phyloP scores from a whole-genome alignment of 2,329 filamentous ascomycete species.

The Ophioceras dolichostomum region DNA sequence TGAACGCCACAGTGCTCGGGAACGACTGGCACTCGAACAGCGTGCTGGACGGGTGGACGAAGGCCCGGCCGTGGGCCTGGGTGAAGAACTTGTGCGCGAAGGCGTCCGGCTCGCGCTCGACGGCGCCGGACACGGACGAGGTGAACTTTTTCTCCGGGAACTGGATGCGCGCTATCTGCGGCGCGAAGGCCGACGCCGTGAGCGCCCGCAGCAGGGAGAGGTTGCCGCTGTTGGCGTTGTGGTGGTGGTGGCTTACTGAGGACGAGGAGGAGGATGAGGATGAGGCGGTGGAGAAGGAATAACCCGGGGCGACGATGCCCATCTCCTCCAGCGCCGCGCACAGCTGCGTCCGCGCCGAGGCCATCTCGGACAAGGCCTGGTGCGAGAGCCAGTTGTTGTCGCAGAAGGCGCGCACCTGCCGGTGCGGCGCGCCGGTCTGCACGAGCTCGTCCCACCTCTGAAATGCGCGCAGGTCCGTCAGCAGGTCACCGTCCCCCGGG shows the following conservation, averaged over 20 bases:
- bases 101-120: constrained; percentile 88
- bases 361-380: constrained; percentile 77
- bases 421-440: constrained; percentile 38
- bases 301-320: constrained; percentile 50
- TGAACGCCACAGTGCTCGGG: constrained; percentile 59
- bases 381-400: constrained; percentile 73
- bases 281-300: constrained; percentile 6
- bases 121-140: constrained; percentile 72
- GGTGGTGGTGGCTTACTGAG: constrained; percentile 16
- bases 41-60: constrained; percentile 81
- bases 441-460: constrained; percentile 67
- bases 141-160: constrained; percentile 96
- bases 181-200: constrained; percentile 62
- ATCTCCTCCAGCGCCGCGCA: constrained; percentile 76
- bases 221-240: constrained; percentile 12
- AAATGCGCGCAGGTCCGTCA: constrained; percentile 78
- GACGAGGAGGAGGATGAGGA: neutral
- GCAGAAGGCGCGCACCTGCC: constrained; percentile 65
- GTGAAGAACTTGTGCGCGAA: constrained; percentile 87
- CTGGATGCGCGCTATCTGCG: constrained; percentile 83
- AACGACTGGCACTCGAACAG: constrained; percentile 77
- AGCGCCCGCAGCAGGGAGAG: constrained; percentile 51
- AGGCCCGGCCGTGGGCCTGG: constrained; percentile 74
- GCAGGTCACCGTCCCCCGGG: constrained; percentile 78
- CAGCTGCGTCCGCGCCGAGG: constrained; percentile 76